Conservation (phyloP, 768 basidiomycete species). For the Lentinus brumalis region DNA sequence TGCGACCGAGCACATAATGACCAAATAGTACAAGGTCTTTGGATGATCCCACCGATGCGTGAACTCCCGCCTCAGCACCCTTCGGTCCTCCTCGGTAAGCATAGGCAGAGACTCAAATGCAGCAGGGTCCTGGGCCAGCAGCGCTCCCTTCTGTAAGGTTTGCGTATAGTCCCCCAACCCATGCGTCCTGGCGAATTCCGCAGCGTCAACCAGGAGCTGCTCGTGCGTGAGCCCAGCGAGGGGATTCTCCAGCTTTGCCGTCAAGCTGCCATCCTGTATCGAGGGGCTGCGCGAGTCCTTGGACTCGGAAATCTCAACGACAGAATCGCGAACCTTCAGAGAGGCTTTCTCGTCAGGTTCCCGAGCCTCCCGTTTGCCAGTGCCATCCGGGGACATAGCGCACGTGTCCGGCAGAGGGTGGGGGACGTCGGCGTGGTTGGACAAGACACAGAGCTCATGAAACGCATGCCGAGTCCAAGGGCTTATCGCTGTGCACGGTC, state of each 20-base stretch:
- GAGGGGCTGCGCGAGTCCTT: slow-evolving; percentile 34
- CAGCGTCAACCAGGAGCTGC: slow-evolving; percentile 57
- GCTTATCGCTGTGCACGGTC: too few species aligned
- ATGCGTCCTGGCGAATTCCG: slow-evolving; percentile 52
- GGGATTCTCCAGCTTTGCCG: neutral
- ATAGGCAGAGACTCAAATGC: slow-evolving; percentile 40
- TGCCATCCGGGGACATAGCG: too few species aligned
- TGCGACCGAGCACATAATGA: slow-evolving; percentile 62
- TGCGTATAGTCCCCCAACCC: slow-evolving; percentile 37
- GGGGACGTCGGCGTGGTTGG: too few species aligned
- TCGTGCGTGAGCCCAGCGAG: slow-evolving; percentile 58
- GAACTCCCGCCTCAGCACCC: slow-evolving; percentile 42
- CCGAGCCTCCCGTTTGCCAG: too few species aligned
- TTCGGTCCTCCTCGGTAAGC: slow-evolving; percentile 45
- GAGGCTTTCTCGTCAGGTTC: too few species aligned
- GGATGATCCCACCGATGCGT: slow-evolving; percentile 52
- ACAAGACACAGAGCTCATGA: too few species aligned
- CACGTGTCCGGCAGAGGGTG: too few species aligned
- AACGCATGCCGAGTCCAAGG: too few species aligned
- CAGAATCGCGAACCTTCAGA: too few species aligned
- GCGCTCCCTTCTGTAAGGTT: slow-evolving; percentile 63
- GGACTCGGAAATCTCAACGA: too few species aligned
- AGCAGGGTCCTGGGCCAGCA: slow-evolving; percentile 66
- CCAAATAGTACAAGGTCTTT: slow-evolving; percentile 44
- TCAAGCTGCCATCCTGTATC: too few species aligned